Base-by-base conservation (phyloP, 495 filamentous ascomycete species). In the Sporormia fimetaria region DNA sequence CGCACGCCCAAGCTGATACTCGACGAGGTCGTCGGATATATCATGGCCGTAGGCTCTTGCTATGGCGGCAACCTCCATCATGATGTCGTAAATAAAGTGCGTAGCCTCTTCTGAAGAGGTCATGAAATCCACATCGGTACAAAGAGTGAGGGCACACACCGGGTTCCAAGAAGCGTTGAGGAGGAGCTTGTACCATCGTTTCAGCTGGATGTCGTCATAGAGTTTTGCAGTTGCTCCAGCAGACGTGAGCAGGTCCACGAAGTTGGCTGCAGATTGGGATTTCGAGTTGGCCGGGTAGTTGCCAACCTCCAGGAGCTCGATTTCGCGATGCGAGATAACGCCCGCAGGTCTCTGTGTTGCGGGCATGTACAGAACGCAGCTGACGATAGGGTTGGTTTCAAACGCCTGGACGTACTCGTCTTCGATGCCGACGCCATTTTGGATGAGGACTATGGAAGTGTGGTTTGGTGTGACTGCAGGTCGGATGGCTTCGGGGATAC, bases 361-460 rank as follows among this genome's bases (percentile, higher is more conserved):
- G 11, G 67, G 67, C 17, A 70, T 58, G 49, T 72, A 73, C 12
- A 68, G 64, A 0, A 68, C 69, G 24, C 52, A 58, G 49, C 62
- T 67, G 14, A 73, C 21, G 27, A 70, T 32, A 28, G 68, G 52
- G 30, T 69, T 69, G 4, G 41, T 32, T 0, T 70, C 68, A 42
- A 67, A 74, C n/a, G 47, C 38, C 5, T 44, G 33, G 1, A 57
- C 47, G 37, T 67, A 68, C 33, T 65, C 62, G 8, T 64, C 59
- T 50, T 76, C 71, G 44, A 73, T 70, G 8, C 62, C 64, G 33
- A 76, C 66, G 6, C 73, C 71, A 51, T 76, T 76, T 52, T 76
- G 73, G 9, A 71, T 38, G 2, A 76, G 57, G 39, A 71, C 69
- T 29, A 76, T 66, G 0, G 57, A 51, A 0, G 71, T 75, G 23